Base-by-base conservation (phyloP, 2,329 filamentous ascomycete species). In the Fusarium sp. region DNA sequence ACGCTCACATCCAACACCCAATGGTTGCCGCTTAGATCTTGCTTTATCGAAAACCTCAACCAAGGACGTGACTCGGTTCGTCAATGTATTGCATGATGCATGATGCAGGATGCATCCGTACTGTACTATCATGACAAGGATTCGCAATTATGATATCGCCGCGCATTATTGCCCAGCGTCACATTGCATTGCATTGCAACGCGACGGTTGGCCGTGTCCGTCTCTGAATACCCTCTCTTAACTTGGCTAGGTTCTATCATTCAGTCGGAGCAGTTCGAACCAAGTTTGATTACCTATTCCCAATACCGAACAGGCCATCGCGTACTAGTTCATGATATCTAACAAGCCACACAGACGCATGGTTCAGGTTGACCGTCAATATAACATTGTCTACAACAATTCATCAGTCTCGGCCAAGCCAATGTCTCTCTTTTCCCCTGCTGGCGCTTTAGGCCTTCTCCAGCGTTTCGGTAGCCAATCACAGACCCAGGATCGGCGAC, bases 401-500 rank as follows among this genome's bases (percentile, higher is more conserved):
- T 57, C 42, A 47, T 39, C 42, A 72, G 62, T 74, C 72, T 61
- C 52, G 66, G 42, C 62, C 41, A 61, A 52, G 52, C 62, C 62
- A 75, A 63, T 75, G 73, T 67, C 72, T 75, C 71, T 60, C 55
- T 42, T 66, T 75, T 68, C 52, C 74, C 73, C 69, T 70, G 62
- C 52, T 68, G 72, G 68, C 60, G 56, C 68, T 57, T 66, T 67
- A 59, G 67, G 39, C 51, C 70, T 62, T 79, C 72, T 48, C 80
- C 80, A 77, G 70, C 67, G 54, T 64, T 41, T 68, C 67, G 81
- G 79, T 82, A 82, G 78, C 80, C 75, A 81, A 82, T 80, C 78
- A 79, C n/a, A 76, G 38, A 22, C 52, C 22, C 44, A 57, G 30
- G 65, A 70, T 71, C 71, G 57, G 68, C 73, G 66, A 60, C 62